These are phyloP conservation scores for Lachnum nothofagi DNA, from an alignment of 2,329 filamentous ascomycete species.

Conservation along the genomic window DNA sequence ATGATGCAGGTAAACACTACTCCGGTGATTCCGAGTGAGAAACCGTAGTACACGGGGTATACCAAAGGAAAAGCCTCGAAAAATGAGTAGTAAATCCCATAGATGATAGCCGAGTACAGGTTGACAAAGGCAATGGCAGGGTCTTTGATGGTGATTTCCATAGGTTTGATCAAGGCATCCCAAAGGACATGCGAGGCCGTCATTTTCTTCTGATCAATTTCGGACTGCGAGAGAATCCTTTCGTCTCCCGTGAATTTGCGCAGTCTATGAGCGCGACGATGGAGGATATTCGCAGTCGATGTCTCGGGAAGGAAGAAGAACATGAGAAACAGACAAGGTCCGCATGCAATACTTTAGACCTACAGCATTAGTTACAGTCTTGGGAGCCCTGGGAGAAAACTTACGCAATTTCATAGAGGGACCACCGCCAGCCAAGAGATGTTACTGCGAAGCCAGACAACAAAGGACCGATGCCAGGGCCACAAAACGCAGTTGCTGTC, in stretches of 20 bases:
- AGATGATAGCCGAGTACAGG: conserved; percentile 38
- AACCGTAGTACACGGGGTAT: conserved; percentile 1
- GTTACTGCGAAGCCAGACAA: no score
- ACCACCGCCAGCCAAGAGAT: no score
- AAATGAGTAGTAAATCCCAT: conserved; percentile 9
- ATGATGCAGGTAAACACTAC: conserved; percentile 4
- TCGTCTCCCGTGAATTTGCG: conserved; percentile 50
- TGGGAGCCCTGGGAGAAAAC: no score
- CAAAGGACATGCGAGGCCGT: conserved; percentile 41
- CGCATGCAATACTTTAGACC: no score
- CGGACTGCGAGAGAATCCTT: conserved; percentile 53
- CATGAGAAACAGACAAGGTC: conserved; percentile 53
- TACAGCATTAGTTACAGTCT: no score
- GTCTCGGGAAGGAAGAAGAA: conserved; percentile 61
- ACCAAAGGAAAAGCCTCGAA: conserved; percentile 11
- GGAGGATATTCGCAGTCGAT: conserved; percentile 50
- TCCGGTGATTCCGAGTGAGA: conserved; percentile 2
- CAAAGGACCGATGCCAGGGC: no score
- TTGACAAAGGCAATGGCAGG: conserved; percentile 53
- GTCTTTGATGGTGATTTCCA: conserved; percentile 11
- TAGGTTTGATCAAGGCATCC: conserved; percentile 42
- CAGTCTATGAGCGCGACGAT: conserved; percentile 52
- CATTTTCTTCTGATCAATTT: no score
- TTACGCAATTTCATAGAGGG: no score
- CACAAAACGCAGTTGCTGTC: not conserved